Conservation (phyloP, 192 early-diverging fungal species). For the Coemansia guatemalensis region DNA sequence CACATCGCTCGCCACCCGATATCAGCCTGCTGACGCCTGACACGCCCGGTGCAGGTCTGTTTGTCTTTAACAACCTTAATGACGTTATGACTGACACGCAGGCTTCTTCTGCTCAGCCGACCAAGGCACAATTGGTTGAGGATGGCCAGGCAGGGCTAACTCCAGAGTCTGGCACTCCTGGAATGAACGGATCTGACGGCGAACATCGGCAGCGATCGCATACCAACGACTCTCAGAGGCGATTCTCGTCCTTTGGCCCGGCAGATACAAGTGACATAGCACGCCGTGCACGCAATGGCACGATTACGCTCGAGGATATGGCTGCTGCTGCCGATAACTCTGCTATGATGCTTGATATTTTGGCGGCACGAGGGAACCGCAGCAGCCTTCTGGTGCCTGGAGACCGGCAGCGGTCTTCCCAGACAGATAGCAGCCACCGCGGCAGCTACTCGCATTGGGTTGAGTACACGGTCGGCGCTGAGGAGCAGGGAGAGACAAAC, state of each 20-base stretch:
- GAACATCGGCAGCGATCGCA: background rate
- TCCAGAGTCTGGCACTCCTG: background rate
- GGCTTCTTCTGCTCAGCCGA: background rate
- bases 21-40: slow-evolving; percentile 36
- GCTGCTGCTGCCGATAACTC: slow-evolving; percentile 19
- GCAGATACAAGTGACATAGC: background rate
- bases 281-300: slow-evolving; percentile 19
- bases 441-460: slow-evolving; percentile 24
- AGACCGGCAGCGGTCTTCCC: background rate
- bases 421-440: slow-evolving; percentile 9
- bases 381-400: slow-evolving; percentile 1
- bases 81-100: background rate
- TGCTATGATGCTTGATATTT: slow-evolving; percentile 10
- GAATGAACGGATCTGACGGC: background rate
- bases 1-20: background rate
- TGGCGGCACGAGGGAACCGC: slow-evolving; percentile 6
- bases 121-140: background rate
- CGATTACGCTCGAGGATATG: slow-evolving; percentile 37
- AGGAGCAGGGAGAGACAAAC: background rate
- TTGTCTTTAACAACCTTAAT: slow-evolving; percentile 5
- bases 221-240: background rate
- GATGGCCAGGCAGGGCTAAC: background rate
- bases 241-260: slow-evolving; percentile 5
- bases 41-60: slow-evolving; percentile 19
- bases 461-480: slow-evolving; percentile 6